Conservation (phyloP, 2,329 filamentous ascomycete species). For the Aureobasidium musti region DNA sequence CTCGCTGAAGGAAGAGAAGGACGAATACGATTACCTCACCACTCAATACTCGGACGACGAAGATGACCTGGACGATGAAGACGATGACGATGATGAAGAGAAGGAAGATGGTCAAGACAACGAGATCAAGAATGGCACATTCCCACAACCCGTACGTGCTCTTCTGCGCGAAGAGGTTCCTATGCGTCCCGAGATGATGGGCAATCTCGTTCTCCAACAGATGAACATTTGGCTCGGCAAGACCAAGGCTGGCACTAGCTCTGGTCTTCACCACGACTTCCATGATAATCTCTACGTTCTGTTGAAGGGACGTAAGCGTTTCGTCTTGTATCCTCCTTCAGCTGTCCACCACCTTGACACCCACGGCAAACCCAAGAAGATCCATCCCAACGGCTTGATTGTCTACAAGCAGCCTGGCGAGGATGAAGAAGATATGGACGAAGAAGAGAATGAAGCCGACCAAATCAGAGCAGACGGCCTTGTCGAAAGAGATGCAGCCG, state of each 20-base stretch:
- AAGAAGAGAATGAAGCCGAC: conserved; percentile 14
- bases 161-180: conserved; percentile 17
- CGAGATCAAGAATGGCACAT: conserved; percentile 6
- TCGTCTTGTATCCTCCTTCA: conserved; percentile 20
- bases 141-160: conserved; percentile 23
- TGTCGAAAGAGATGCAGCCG: conserved; percentile 20
- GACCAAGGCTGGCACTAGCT: conserved; percentile 19
- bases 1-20: conserved; percentile 5
- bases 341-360: conserved; percentile 11
- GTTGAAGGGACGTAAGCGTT: conserved; percentile 26
- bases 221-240: conserved; percentile 29
- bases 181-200: conserved; percentile 14
- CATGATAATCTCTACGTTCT: conserved; percentile 28
- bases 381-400: conserved; percentile 24
- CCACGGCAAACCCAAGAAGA: conserved; percentile 12
- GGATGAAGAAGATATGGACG: background rate
- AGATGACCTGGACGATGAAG: background rate
- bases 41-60: conserved; percentile 26
- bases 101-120: background rate
- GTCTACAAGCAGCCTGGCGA: conserved; percentile 24
- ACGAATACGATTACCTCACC: conserved; percentile 24
- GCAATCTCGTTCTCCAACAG: conserved; percentile 28
- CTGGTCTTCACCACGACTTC: conserved; percentile 27
- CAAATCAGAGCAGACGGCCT: conserved; percentile 26
- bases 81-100: background rate